Evolutionary conservation across 495 filamentous ascomycete species (phyloP).

Genomic region (Aeminium ludgeri): DNA sequence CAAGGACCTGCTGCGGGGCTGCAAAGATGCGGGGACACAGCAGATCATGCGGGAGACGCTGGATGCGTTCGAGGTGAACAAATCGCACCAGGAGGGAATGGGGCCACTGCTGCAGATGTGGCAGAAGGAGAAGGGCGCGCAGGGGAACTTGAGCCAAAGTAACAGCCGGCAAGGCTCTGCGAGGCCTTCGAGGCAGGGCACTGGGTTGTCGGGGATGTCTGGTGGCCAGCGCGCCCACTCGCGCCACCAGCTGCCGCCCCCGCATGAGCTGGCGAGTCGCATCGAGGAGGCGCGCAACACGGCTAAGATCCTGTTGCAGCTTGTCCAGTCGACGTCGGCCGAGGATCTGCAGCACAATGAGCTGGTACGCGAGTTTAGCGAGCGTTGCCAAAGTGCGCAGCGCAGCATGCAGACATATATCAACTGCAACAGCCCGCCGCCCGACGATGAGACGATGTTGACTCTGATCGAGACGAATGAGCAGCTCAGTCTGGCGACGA

Average conservation of each 20-base stretch:
- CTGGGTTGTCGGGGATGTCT: not conserved
- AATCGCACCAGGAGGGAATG: slow-evolving; percentile 57
- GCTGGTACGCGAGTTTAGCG: slow-evolving; percentile 77
- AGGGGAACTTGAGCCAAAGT: slow-evolving; percentile 6
- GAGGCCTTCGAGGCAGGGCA: too few species aligned
- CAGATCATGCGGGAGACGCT: slow-evolving; percentile 78
- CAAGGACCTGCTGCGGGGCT: slow-evolving; percentile 58
- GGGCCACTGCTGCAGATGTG: slow-evolving; percentile 58
- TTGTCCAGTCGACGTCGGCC: slow-evolving; percentile 66
- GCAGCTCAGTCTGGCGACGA: slow-evolving; percentile 58
- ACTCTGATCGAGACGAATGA: slow-evolving; percentile 92
- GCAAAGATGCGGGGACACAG: slow-evolving; percentile 57
- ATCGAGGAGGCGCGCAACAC: slow-evolving; percentile 82
- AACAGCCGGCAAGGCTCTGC: not conserved
- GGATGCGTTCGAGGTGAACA: slow-evolving; percentile 50
- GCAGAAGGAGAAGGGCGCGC: slow-evolving; percentile 56
- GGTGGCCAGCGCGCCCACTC: not conserved
- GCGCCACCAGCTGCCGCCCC: slow-evolving; percentile 43
- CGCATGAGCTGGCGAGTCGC: slow-evolving; percentile 64
- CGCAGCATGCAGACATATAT: slow-evolving; percentile 74
- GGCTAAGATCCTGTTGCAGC: slow-evolving; percentile 76
- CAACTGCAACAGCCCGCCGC: slow-evolving; percentile 52
- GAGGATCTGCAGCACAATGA: slow-evolving; percentile 64
- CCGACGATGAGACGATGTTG: slow-evolving; percentile 84
- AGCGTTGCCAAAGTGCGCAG: slow-evolving; percentile 66